Base-by-base conservation (phyloP, 2,329 filamentous ascomycete species). In the Dendryphion nanum region DNA sequence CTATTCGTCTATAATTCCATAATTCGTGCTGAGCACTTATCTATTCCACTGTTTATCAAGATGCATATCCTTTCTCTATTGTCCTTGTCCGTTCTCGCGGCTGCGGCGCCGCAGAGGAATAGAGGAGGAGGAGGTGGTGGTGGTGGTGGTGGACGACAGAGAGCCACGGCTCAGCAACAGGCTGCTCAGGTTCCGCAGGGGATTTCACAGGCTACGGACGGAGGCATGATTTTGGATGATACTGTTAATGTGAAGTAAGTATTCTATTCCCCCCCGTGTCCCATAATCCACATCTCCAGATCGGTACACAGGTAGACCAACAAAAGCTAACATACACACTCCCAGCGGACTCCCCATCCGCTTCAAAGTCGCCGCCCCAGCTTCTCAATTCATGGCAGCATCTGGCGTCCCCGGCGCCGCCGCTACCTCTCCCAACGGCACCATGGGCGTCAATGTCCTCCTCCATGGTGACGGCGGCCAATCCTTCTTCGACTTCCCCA, bases 381-480 rank as follows among this genome's bases (percentile, higher is more conserved):
- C 75, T 23, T 63, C 72, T 40, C 70, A 75, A 37, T 81, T 81
- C 62, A 72, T 74, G 4, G 53, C 70, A 2, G 61, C 58, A 8
- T 74, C 74, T 4, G 71, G 73, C 26, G 72, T 80, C 1, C 53
- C 66, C n/a, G 76, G 75, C 23, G 75, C 64, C 13, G 51, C 58
- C 16, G 61, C 63, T 21, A 59, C 61, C 2, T 55, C 59, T 10
- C 30, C 55, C 3, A 55, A 58, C 26, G 61, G 63, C 23, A 57
- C 60, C 5, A 61, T 76, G 19, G 61, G 60, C 34, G 65, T 78
- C 5, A 81, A 81, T 48, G 72, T 81, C 12, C 70, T 81, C 23
- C 69, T 81, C 3, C 78, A 81, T 54, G 77, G 77, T 34, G 78
- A 81, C 52, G 77, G 78, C 29, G 78, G 78, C 5, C 73, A 78